Base-by-base conservation (phyloP, 495 filamentous ascomycete genomes). In the Friedmanniomyces endolithicus region DNA sequence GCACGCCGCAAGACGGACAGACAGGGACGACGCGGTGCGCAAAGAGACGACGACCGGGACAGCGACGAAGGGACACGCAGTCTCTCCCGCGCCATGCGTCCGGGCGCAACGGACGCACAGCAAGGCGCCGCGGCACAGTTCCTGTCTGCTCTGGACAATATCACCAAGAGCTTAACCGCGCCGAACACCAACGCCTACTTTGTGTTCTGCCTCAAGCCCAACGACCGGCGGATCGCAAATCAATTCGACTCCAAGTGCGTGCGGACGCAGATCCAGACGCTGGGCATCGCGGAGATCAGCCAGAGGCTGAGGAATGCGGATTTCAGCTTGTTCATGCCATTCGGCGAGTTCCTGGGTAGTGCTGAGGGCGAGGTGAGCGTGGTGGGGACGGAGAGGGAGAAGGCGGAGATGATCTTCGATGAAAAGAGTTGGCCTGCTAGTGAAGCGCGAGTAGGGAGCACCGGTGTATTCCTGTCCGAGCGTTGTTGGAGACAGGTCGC, bases 171-270 rank as follows among this genome's bases (percentile, higher is more conserved):
- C 35, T 72, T 98, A 43, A 86, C 80, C 31, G 82, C 86, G 8
- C 74, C 81, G 8, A 87, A 87, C 63, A 81, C 87, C 11, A 98
- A 96, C 64, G 80, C 86, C 14, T 98, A 97, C 65, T 96, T 96
- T 63, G 79, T 98, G 25, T 95, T 98, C 71, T 97, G 92, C 62
- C 73, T 98, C 48, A 97, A 98, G 69, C 92, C 92, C 8, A 98
- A 98, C 64, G 92, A 97, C 69, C 80, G 92, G 19, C 84, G 90
- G 24, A 98, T 98, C 58, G 90, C 92, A 48, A 97, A 98, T 59
- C 92, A 97, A 66, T 97, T 97, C 60, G 92, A 98, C 67, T 95
- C 88, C 74, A 97, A 98, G 69, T 96, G 90, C 65, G 92, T 98
- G 23, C 82, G 92, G 16, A 84, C 84, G 29, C 92, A 98, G 70